Evolutionary conservation across 2,329 filamentous ascomycete species (phyloP).

Genomic region (Paecilomyces formosus): DNA sequence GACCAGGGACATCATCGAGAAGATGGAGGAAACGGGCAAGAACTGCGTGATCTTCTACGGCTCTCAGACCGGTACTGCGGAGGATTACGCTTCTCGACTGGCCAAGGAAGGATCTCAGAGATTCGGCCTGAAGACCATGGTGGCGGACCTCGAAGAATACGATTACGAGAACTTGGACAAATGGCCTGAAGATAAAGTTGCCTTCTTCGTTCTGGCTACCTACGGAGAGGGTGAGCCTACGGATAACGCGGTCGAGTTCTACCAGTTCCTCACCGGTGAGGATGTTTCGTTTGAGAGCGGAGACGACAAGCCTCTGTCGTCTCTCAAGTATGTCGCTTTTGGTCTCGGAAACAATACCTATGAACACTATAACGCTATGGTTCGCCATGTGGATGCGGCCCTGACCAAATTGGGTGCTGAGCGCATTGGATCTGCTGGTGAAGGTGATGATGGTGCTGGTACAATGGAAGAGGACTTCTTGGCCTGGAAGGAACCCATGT

Average conservation of each 20-base stretch:
- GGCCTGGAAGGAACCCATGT: slow-evolving; percentile 99
- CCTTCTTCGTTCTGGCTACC: slow-evolving; percentile 91
- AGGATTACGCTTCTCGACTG: slow-evolving; percentile 93
- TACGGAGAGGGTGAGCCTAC: slow-evolving; percentile 98
- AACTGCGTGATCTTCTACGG: slow-evolving; percentile 99
- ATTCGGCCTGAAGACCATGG: slow-evolving; percentile 96
- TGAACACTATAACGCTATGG: slow-evolving; percentile 99
- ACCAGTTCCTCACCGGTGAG: slow-evolving; percentile 85
- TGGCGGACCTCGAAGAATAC: slow-evolving; percentile 95
- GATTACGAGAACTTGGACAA: slow-evolving; percentile 91
- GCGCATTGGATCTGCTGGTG: slow-evolving; percentile 79
- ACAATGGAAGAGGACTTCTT: slow-evolving; percentile 99
- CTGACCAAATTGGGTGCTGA: slow-evolving; percentile 75
- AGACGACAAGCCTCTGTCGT: slow-evolving; percentile 65
- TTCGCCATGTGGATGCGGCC: slow-evolving; percentile 78
- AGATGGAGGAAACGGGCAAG: slow-evolving; percentile 90
- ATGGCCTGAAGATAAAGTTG: slow-evolving; percentile 82
- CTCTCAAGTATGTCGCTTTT: slow-evolving; percentile 89
- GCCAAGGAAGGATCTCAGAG: slow-evolving; percentile 96
- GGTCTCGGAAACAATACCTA: slow-evolving; percentile 99
- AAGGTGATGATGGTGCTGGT: slow-evolving; percentile 94
- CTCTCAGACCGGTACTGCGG: slow-evolving; percentile 95
- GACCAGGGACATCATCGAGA: slow-evolving; percentile 87
- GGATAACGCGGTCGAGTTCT: slow-evolving; percentile 98
- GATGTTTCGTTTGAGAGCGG: slow-evolving; percentile 73